phyloP scores from a whole-genome alignment of 345 rosid genomes.

The Pistacia vera region DNA sequence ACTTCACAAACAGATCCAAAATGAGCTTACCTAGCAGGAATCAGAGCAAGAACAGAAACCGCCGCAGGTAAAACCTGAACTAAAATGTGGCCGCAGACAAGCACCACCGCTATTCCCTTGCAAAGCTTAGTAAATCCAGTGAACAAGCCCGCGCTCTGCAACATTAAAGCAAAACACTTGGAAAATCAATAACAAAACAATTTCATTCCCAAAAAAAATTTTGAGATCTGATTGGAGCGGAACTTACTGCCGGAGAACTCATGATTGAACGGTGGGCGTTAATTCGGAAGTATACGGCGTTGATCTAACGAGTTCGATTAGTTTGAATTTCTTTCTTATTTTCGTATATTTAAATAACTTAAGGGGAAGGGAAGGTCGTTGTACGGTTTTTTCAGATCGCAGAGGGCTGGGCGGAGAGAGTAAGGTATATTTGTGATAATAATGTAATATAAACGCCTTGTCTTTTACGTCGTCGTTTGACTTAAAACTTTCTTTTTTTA shows the following conservation, averaged over 20 bases:
- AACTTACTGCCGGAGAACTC: slow-evolving; percentile 50
- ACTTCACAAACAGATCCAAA: neutral
- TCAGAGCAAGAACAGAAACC: slow-evolving; percentile 73
- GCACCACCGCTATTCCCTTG: slow-evolving; percentile 84
- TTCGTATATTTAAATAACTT: neutral
- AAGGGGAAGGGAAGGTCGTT: neutral
- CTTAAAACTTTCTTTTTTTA: no score
- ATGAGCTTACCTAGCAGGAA: slow-evolving; percentile 73
- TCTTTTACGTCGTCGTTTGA: neutral
- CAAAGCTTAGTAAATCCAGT: slow-evolving; percentile 86
- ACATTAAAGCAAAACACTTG: neutral
- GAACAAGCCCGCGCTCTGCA: slow-evolving; percentile 62
- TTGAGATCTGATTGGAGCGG: slow-evolving; percentile 11
- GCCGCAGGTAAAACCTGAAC: slow-evolving; percentile 84
- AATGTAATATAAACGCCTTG: neutral
- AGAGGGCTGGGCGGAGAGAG: slow-evolving; percentile 3
- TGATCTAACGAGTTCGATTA: slow-evolving; percentile 19
- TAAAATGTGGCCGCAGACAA: slow-evolving; percentile 69
- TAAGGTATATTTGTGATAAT: neutral
- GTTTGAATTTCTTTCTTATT: neutral
- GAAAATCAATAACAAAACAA: slow-evolving; percentile 3
- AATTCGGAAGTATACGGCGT: slow-evolving; percentile 2
- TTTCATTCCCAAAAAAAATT: neutral
- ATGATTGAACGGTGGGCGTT: slow-evolving; percentile 25
- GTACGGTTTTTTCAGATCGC: slow-evolving; percentile 17